Evolutionary conservation across 2,329 filamentous ascomycete species (phyloP).

Genomic region (Westerdykella ornata): DNA sequence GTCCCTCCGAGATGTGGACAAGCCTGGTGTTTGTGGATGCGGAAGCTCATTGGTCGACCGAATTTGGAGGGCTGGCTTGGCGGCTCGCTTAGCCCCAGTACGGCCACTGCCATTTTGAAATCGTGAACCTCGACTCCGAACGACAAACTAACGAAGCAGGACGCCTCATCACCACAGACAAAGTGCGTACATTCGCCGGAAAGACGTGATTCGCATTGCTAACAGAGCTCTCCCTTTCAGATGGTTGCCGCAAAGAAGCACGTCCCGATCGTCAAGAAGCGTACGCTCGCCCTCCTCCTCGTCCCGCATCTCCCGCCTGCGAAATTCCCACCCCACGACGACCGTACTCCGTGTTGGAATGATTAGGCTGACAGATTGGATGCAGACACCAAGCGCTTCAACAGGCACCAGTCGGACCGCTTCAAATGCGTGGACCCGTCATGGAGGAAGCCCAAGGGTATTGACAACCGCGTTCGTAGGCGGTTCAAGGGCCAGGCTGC

Average conservation of each 20-base stretch:
- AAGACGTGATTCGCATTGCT: too few species aligned
- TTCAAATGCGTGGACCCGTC: slow-evolving; percentile 80
- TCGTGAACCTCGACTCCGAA: too few species aligned
- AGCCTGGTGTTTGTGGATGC: too few species aligned
- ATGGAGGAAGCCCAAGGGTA: slow-evolving; percentile 99
- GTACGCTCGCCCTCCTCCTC: slow-evolving; percentile 55
- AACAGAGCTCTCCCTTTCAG: slow-evolving; percentile 41
- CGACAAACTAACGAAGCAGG: too few species aligned
- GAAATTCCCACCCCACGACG: slow-evolving; percentile 17
- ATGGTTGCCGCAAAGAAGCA: slow-evolving; percentile 99
- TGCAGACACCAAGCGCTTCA: slow-evolving; percentile 86
- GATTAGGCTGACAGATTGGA: slow-evolving; percentile 27
- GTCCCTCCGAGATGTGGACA: too few species aligned
- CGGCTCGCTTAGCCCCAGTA: too few species aligned
- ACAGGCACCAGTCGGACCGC: slow-evolving; percentile 93
- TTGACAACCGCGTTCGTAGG: slow-evolving; percentile 95
- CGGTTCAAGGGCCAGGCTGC: slow-evolving; percentile 92
- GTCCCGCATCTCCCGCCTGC: slow-evolving; percentile 4
- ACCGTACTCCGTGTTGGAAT: too few species aligned
- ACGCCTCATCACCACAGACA: too few species aligned
- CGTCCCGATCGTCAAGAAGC: slow-evolving; percentile 99
- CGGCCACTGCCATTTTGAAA: too few species aligned
- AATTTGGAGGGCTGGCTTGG: too few species aligned
- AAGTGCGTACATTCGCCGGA: too few species aligned
- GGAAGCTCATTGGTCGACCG: too few species aligned